Evolutionary conservation across 2,329 filamentous ascomycete genomes (phyloP), one percentile per base, ranked within the genome.

Genomic region (Microdochium paspali): DNA sequence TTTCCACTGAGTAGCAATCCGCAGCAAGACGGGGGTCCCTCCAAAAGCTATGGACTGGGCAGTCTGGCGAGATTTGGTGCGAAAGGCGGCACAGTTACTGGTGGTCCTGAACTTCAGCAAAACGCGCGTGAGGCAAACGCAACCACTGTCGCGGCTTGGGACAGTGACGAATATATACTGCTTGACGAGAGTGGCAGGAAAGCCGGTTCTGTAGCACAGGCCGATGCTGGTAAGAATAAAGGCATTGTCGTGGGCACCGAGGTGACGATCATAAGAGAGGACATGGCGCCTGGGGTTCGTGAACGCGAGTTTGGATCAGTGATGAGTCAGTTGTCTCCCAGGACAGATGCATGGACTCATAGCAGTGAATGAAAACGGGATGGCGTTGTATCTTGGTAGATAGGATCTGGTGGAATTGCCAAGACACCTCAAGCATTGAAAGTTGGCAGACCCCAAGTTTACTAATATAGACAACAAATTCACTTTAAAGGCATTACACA

Each of bases 111-210:
- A n/a, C n/a, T n/a, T 18, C 6, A 18, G 12, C n/a, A 9, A 18
- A 21, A 20, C 4, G 18, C 35, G 10, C 6, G 35, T 6, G 35
- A 4, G 10, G 35, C 35, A 20, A 21, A 20, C 12, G 23, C 35
- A 18, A 40, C 12, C 23, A 44, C 42, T 10, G 31, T 31, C 12
- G 47, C 44, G 20, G 51, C 48, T 15, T 54, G 52, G 50, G 50
- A 32, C 4, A 54, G 54, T 44, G 52, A 56, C 39, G 52, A 54
- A 43, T 44, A 49, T n/a, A 50, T 53, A 13, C 46, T 53, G 3
- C 20, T 40, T 23, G 47, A 44, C 12, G 24, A 32, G 35, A 20
- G 18, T 12, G 18, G 24, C 42, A 40, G 3, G 15, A 20, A 4
- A 32, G 30, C 43, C 40, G 40, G 35, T 20, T 20, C 35, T 40